Conservation (phyloP, 208 protist species). For the Trypanosoma brucei region DNA sequence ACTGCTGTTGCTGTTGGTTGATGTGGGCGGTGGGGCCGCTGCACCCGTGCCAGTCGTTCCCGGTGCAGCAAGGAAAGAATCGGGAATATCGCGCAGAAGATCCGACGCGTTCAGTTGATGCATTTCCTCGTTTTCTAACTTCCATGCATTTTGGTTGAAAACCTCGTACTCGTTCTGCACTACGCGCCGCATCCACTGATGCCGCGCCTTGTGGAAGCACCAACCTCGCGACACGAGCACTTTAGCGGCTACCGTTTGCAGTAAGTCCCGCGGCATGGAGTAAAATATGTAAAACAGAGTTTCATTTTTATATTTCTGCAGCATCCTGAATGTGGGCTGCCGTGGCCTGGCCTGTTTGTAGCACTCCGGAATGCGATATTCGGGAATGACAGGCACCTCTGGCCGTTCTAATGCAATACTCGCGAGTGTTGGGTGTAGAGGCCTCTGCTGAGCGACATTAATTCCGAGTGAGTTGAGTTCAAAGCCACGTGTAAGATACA, state of each 20-base stretch:
- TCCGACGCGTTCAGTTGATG: constrained; percentile 39
- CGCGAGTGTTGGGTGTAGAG: constrained; percentile 66
- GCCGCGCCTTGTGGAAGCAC: constrained; percentile 78
- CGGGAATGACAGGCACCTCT: constrained; percentile 63
- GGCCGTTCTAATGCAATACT: constrained; percentile 58
- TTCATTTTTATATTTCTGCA: constrained; percentile 90
- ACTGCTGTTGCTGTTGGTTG: neutral
- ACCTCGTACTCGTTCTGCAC: constrained; percentile 33
- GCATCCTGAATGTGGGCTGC: constrained; percentile 72
- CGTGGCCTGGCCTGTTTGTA: constrained; percentile 75
- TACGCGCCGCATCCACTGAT: constrained; percentile 56
- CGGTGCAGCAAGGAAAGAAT: constrained; percentile 19
- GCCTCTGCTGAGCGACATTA: constrained; percentile 52
- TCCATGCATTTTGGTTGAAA: constrained; percentile 70
- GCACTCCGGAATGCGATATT: constrained; percentile 74
- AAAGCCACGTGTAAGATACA: constrained; percentile 74
- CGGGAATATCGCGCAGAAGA: constrained; percentile 40
- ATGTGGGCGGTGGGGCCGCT: too few species aligned
- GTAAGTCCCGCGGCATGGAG: constrained; percentile 95
- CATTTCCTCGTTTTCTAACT: constrained; percentile 39
- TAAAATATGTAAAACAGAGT: constrained; percentile 99
- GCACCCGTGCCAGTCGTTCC: neutral
- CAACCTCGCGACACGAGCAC: constrained; percentile 92
- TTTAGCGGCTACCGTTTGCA: constrained; percentile 91
- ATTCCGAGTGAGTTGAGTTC: constrained; percentile 68